Evolutionary conservation across 805 yeast species (phyloP).

Genomic region (Starmerella floris): DNA sequence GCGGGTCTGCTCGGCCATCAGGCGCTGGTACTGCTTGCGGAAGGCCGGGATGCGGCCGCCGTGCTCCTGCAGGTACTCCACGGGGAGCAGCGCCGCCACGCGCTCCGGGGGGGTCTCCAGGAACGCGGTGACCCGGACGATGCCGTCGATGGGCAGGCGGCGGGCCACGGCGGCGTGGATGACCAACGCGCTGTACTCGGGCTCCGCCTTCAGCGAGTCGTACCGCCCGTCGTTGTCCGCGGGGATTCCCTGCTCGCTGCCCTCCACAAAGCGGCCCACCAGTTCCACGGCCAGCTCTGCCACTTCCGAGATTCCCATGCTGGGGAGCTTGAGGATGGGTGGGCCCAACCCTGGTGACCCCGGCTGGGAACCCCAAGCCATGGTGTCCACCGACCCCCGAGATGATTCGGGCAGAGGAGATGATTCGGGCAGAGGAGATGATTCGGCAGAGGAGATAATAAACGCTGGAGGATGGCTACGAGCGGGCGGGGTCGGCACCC

Average conservation of each 20-base stretch:
- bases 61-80: not conserved
- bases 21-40: conserved; percentile 12
- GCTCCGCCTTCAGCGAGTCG: not conserved
- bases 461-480: no score
- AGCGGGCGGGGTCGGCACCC: no score
- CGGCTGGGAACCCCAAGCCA: not conserved
- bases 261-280: not conserved
- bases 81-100: not conserved
- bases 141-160: not conserved
- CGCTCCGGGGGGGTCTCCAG: not conserved
- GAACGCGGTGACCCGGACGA: not conserved
- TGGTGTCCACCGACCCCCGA: no score
- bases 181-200: not conserved
- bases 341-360: no score
- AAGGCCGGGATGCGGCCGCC: not conserved
- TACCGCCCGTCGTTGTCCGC: not conserved
- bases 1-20: conserved; percentile 13
- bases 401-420: no score
- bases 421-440: no score
- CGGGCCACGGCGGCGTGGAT: conserved; percentile 1
- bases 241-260: not conserved
- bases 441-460: no score
- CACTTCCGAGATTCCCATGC: not conserved
- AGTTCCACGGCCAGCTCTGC: not conserved
- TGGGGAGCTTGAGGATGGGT: no score